Conservation (phyloP, 2,329 filamentous ascomycete genomes). For the Helicocarpus griseus region DNA sequence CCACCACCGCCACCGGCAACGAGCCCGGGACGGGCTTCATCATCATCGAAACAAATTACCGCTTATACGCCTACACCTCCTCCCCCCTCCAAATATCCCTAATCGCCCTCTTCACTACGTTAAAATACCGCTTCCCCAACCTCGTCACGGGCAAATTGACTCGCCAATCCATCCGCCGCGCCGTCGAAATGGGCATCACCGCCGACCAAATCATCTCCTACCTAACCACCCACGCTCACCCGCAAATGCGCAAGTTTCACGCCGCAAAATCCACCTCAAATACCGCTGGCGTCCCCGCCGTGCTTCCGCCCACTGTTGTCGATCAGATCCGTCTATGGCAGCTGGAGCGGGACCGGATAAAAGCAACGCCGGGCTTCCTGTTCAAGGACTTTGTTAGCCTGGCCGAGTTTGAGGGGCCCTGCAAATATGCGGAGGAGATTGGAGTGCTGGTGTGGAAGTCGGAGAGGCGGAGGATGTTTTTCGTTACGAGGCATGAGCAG, state of each 20-base stretch:
- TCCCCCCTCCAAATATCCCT: slow-evolving; percentile 92
- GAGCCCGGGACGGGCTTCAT: slow-evolving; percentile 58
- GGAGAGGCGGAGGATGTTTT: slow-evolving; percentile 72
- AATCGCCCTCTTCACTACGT: slow-evolving; percentile 75
- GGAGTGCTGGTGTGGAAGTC: slow-evolving; percentile 85
- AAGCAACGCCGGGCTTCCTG: slow-evolving; percentile 69
- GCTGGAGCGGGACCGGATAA: slow-evolving; percentile 91
- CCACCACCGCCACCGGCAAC: slow-evolving; percentile 20
- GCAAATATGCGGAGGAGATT: slow-evolving; percentile 69
- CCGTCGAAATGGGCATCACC: slow-evolving; percentile 84
- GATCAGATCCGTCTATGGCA: slow-evolving; percentile 98
- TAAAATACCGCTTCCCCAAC: slow-evolving; percentile 86
- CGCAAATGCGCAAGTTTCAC: slow-evolving; percentile 68
- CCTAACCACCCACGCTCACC: slow-evolving; percentile 83
- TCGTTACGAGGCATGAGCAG: slow-evolving; percentile 84
- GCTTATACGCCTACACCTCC: slow-evolving; percentile 91
- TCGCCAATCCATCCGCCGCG: slow-evolving; percentile 75
- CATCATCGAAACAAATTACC: slow-evolving; percentile 96
- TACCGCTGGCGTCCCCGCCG: slow-evolving; percentile 29
- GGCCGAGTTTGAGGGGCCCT: slow-evolving; percentile 46
- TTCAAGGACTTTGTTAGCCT: slow-evolving; percentile 80
- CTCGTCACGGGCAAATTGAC: slow-evolving; percentile 88
- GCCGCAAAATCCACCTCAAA: slow-evolving; percentile 30
- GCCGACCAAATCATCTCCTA: slow-evolving; percentile 93
- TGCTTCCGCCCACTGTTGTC: slow-evolving; percentile 88